Evolutionary conservation across 1,284 basidiomycete species (phyloP), one percentile per base, ranked within the genome.

Genomic region (Chondrostereum purpureum): DNA sequence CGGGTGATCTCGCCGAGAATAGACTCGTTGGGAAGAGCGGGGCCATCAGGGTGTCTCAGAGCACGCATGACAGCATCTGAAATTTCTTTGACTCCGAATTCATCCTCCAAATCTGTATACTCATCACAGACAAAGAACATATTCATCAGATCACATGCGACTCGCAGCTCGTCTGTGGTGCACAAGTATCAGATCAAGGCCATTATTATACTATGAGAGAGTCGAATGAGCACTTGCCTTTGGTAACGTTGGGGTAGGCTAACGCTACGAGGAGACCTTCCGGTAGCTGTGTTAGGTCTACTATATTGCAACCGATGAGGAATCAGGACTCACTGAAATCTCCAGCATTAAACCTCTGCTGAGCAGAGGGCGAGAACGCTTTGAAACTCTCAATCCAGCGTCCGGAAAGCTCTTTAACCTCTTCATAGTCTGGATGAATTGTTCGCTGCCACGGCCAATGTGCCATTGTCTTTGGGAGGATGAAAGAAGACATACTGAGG

Each of bases 131-230:
- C 44, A 46, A 70, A 71, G 53, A 68, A 61, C 1, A 70, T 44
- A 35, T 67, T 67, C 64, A 73, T 68, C 10, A 70, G 49, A 47
- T 75, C 69, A 42, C 72, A 72, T 20, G 62, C 62, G 11, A 60
- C 52, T 8, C 64, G 58, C 23, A 58, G 52, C 16, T 59, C 56
- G 40, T 60, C 65, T 67, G 27, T 27, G 21, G 36, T n/a, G n/a
- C n/a, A n/a, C n/a, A n/a, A n/a, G n/a, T n/a, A n/a, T n/a, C n/a
- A n/a, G n/a, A 24, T 18, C 21, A 27, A 3, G 10, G 23, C 17
- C 17, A 19, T 39, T 33, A 31, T 18, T 18, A 12, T 4, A 1
- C 16, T 20, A 39, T 24, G 13, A 17, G 22, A 2, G 6, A 16
- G 42, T 17, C 35, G 12, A 38, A 39, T 1, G 12, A 22, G 19